Conservation (phyloP, 2,329 filamentous ascomycete species). For the Xylariaceae sp. region DNA sequence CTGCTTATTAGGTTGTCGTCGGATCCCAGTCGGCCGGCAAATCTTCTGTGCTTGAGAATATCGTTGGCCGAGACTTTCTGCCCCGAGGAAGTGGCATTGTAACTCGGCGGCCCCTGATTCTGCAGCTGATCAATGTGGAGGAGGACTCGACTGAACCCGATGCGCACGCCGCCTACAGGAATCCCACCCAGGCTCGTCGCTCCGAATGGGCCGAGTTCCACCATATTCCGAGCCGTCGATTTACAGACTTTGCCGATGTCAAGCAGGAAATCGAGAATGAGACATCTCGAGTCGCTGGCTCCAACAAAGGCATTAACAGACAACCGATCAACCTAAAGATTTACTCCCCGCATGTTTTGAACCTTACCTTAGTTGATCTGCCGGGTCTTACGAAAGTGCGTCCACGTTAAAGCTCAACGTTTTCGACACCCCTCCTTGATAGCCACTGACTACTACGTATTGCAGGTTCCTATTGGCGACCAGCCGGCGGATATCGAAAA, state of each 20-base stretch:
- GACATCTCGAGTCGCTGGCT: constrained; percentile 84
- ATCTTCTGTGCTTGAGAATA: constrained; percentile 97
- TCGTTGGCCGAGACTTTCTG: constrained; percentile 94
- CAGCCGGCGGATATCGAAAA: constrained; percentile 98
- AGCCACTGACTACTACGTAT: constrained; percentile 17
- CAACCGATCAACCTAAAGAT: constrained; percentile 98
- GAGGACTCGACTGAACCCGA: constrained; percentile 64
- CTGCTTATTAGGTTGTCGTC: constrained; percentile 72
- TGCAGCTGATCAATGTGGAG: constrained; percentile 96
- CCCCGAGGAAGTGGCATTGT: constrained; percentile 96
- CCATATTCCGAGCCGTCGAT: constrained; percentile 82
- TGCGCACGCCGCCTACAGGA: constrained; percentile 65
- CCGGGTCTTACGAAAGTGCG: constrained; percentile 88
- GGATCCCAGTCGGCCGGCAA: constrained; percentile 98
- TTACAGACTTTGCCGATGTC: constrained; percentile 87
- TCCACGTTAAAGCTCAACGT: constrained; percentile 3
- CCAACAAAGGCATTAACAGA: constrained; percentile 96
- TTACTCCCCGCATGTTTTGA: constrained; percentile 94
- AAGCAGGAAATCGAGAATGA: constrained; percentile 97
- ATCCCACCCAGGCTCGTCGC: constrained; percentile 62
- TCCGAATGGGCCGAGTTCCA: constrained; percentile 92
- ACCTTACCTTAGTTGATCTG: constrained; percentile 91
- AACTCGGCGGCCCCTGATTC: constrained; percentile 85
- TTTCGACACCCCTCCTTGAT: neutral
- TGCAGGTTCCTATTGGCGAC: constrained; percentile 87